Percentiles rank a stretch among this genome's conserved stretches.
Conservation (phyloP, 495 filamentous ascomycete species). For the Schizothecium vesticola region DNA sequence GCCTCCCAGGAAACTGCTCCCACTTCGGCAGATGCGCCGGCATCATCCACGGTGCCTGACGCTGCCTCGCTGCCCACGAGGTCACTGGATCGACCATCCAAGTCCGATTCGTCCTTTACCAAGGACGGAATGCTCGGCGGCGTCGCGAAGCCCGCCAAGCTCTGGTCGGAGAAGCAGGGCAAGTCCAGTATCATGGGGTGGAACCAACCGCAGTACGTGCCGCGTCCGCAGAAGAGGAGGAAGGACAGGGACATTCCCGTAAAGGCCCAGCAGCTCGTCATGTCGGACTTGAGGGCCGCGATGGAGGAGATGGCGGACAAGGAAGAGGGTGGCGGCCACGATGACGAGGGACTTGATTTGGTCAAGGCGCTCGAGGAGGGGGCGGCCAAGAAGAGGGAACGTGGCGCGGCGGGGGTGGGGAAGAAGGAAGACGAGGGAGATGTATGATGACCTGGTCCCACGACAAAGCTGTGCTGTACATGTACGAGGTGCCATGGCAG, state of each 20-base stretch:
- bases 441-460: not conserved
- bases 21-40: too few relatives aligned
- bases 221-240: not conserved
- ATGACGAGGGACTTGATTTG: not conserved
- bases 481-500: too few relatives aligned
- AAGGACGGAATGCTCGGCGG: not conserved
- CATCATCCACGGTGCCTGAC: not conserved
- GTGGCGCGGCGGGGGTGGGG: not conserved
- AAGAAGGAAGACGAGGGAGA: not conserved
- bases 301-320: not conserved
- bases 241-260: not conserved
- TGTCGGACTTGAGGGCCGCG: not conserved
- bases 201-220: not conserved
- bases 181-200: not conserved
- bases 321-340: not conserved
- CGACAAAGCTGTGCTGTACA: not conserved
- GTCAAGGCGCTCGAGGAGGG: not conserved
- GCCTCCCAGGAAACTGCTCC: not conserved
- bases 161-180: not conserved
- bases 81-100: not conserved
- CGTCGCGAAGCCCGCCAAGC: not conserved
- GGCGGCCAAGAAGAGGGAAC: not conserved
- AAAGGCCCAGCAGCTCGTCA: not conserved
- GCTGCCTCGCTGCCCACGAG: not conserved
- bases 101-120: not conserved